phyloP scores from a whole-genome alignment of 164 flowering plant genomes.

The Euptelea pleiosperma region DNA sequence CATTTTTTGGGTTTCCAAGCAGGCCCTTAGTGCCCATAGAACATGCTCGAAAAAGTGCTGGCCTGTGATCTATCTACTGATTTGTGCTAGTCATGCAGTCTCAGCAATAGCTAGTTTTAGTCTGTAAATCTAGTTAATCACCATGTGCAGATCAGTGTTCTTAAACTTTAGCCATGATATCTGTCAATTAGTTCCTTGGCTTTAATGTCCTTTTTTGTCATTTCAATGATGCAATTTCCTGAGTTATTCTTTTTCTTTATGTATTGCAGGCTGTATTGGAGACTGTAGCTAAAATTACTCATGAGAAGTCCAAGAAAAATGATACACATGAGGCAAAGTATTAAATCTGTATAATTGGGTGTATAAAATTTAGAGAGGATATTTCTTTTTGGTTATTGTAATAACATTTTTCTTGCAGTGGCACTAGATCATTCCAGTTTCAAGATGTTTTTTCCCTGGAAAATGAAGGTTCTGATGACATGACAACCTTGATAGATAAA shows the following conservation, averaged over 20 bases:
- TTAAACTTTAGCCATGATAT: not conserved
- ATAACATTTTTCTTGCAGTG: constrained; percentile 44
- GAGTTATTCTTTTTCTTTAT: not conserved
- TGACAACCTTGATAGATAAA: constrained; percentile 76
- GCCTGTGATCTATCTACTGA: not conserved
- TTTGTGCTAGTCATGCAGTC: not conserved
- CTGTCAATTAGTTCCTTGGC: not conserved
- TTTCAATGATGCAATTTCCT: constrained; percentile 1
- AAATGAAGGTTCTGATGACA: constrained; percentile 75
- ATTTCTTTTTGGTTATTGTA: constrained; percentile 11
- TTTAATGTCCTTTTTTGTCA: not conserved
- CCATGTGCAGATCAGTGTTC: not conserved
- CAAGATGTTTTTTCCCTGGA: constrained; percentile 80
- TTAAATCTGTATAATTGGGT: constrained; percentile 16
- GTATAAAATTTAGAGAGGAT: constrained; percentile 1
- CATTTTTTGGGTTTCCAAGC: too few species aligned
- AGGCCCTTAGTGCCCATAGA: too few species aligned
- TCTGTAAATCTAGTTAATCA: not conserved
- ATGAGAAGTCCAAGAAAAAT: constrained; percentile 78
- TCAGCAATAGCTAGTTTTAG: not conserved
- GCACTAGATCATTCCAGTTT: constrained; percentile 73
- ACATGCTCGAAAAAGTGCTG: not conserved
- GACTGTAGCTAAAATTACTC: constrained; percentile 86
- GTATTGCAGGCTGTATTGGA: constrained; percentile 75
- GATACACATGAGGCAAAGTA: constrained; percentile 78